Evolutionary conservation across 202 grass and related monocot genomes (phyloP), one percentile per base, ranked within the genome.

Genomic region (Schoenoplectus tabernaemontani): DNA sequence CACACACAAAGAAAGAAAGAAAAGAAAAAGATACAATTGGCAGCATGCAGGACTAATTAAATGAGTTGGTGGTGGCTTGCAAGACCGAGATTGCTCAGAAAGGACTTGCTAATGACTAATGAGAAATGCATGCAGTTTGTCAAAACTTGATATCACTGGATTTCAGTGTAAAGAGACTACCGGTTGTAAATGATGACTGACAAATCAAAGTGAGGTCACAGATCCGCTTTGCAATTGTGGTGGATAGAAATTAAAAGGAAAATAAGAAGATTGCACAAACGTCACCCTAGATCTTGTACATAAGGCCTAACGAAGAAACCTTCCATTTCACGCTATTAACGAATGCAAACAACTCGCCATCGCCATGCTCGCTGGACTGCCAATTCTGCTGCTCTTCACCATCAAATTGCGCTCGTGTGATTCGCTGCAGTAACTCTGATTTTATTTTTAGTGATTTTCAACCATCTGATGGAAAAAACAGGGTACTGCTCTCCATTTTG

Each of bases 311-410:
- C n/a, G 41, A 50, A 38, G 38, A 75, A 74, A 43, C 9, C 81
- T 74, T 74, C 32, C 66, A n/a, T 48, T 75, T 20, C 81, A 83
- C 66, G 81, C 81, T 43, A 74, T 62, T 73, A 22, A 83, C 50
- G 1, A 82, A 82, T 68, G 68, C 65, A 30, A 60, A 82, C 53
- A 44, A 43, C 30, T 59, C 16, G 46, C 13, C 47, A 66, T 71
- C 64, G 54, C 51, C 19, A 41, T 46, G 30, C 8, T 60, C 26
- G 9, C 53, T n/a, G n/a, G n/a, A n/a, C n/a, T n/a, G n/a, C n/a
- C n/a, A n/a, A n/a, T n/a, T n/a, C n/a, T n/a, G n/a, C n/a, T n/a
- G n/a, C n/a, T n/a, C n/a, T n/a, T n/a, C n/a, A n/a, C n/a, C n/a
- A n/a, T n/a, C n/a, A n/a, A n/a, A n/a, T n/a, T n/a, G n/a, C n/a